Evolutionary conservation across 495 filamentous ascomycete genomes (phyloP), one percentile per base, ranked within the genome.

Genomic region (Tuber borchii): DNA sequence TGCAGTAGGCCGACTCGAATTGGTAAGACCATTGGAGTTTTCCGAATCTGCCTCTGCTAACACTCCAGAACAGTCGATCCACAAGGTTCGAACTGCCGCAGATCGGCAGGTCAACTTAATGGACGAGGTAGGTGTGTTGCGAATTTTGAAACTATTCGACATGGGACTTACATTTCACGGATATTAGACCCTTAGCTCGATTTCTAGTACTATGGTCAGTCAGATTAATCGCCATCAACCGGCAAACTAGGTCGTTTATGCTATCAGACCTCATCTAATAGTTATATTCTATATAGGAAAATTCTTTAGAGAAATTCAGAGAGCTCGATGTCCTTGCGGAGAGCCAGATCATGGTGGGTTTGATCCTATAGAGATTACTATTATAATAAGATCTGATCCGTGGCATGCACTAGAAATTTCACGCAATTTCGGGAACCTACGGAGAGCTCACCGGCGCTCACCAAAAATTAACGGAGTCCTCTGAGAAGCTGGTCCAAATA

Each of bases 341-440:
- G 56, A 34, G 26, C 19, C 56, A 65, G 17, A 26, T 19, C 12
- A 34, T 65, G 56, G 56, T 65, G 14, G 26, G 56, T 17, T 65
- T 65, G 6, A 8, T 17, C 3, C 5, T 31, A 34, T 34, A 65
- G 26, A 8, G 56, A 17, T 10, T 3, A 34, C 26, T 19, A 8
- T 16, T 16, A 34, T 65, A 34, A 5, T 34, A 34, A 17, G 26
- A 31, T 65, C 56, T 65, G 31, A 65, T 65, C 56, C 5, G 14
- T 19, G 56, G 56, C 26, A 65, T 17, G 7, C 12, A 65, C 19
- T 34, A 65, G 56, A 65, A 65, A 65, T 71, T 79, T 31, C 46
- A 65, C 14, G 78, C 78, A 73, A 78, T 79, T 69, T 79, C 73
- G 16, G 37, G 40, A 12, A 73, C 61, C 17, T 79, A 79, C 73